Evolutionary conservation across 441 rosid species (phyloP), one percentile per base, ranked within the genome.

Genomic region (Erodium trifolium): DNA sequence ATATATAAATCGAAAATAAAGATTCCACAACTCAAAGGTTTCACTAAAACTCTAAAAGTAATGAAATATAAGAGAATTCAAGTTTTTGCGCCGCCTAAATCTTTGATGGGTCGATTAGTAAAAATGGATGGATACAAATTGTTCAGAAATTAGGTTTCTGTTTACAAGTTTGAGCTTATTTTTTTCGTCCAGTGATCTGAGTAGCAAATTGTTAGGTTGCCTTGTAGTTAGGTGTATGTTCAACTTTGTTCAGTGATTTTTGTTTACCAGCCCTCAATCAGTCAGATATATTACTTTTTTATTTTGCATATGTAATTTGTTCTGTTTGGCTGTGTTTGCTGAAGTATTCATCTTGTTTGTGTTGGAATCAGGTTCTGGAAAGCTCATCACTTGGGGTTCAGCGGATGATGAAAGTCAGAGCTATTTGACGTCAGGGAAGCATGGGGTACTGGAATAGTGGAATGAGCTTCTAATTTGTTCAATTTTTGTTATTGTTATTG

Each of bases 321-420:
- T 37, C 41, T 37, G 41, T 37, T 37, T 37, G 41, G 41, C 41
- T 16, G 60, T 53, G 60, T 53, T 53, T 1, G 60, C 60, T 16
- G 19, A 53, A 53, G 60, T 53, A n/a, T 51, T 53, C 2, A 16
- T 53, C 19, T 14, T 53, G 19, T 53, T 5, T 14, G 2, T 14
- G 8, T 4, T 16, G 18, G 60, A 69, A 80, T 73, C 87, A 94
- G 99, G 86, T 31, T 84, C 88, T 3, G 92, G 99, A 76, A 92
- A 87, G 89, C 96, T 94, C 23, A 83, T 92, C 53, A 92, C 99
- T 7, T 94, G 99, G 99, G 99, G 99, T 49, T 94, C 98, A 47
- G 87, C 98, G 14, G 99, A 90, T 80, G 99, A 94, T 82, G 77
- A 86, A 41, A 98, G 96, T 77, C 99, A 94, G 79, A 92, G 97